phyloP scores from a whole-genome alignment of 2,329 filamentous ascomycete genomes.

The Podosphaera fusca region DNA sequence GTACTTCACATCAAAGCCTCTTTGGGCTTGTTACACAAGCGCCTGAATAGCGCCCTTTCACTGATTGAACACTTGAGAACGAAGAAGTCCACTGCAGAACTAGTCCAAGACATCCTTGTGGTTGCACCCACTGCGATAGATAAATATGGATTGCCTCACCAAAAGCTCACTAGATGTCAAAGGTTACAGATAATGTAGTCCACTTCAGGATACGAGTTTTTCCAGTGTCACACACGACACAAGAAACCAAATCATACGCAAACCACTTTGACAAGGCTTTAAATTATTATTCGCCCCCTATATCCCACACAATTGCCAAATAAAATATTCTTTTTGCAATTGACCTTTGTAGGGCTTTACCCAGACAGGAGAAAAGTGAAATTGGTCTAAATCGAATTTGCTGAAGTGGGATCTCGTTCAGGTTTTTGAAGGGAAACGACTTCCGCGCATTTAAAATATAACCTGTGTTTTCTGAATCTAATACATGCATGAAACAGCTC shows the following conservation, averaged over 20 bases:
- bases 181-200: not conserved
- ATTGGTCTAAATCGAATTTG: not conserved
- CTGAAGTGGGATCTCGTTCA: not conserved
- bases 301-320: not conserved
- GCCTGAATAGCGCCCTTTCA: not conserved
- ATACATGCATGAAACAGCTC: not conserved
- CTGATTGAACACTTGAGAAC: not conserved
- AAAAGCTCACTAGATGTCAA: not conserved
- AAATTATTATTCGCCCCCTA: not conserved
- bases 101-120: not conserved
- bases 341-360: not conserved
- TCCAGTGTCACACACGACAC: not conserved
- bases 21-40: not conserved
- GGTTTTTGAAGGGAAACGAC: not conserved
- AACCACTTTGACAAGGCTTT: not conserved
- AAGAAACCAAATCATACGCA: not conserved
- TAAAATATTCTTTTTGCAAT: not conserved
- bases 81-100: not conserved
- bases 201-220: not conserved
- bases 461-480: not conserved
- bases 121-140: not conserved
- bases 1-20: not conserved
- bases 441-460: not conserved
- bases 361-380: not conserved
- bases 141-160: not conserved